These are phyloP conservation scores for Fonsecaea nubica DNA, from an alignment of 2,329 filamentous ascomycete genomes.

Conservation along the genomic window DNA sequence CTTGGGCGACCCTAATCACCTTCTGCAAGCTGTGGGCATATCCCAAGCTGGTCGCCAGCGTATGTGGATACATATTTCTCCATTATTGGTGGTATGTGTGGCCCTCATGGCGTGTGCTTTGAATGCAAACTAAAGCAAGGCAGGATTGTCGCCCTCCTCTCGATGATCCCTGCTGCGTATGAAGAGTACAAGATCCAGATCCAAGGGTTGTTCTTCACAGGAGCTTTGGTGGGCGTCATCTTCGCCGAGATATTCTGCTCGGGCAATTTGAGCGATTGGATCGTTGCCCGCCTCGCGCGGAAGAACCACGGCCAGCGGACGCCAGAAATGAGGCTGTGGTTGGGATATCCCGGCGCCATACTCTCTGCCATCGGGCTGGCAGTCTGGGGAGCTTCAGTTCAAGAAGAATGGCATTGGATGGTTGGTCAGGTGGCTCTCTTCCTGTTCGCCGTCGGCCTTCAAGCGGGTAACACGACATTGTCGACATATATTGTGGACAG, in stretches of 20 bases:
- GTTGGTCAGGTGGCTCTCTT: conserved; percentile 23
- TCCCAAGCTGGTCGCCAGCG: conserved; percentile 19
- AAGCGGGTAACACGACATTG: conserved; percentile 23
- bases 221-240: conserved; percentile 18
- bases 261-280: conserved; percentile 23
- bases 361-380: conserved; percentile 18
- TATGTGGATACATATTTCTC: conserved; percentile 23
- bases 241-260: conserved; percentile 24
- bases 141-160: conserved; percentile 15
- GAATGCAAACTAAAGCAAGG: background rate
- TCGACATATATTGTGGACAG: conserved; percentile 25
- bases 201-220: conserved; percentile 23
- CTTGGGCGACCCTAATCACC: conserved; percentile 20
- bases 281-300: conserved; percentile 10
- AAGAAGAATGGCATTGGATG: conserved; percentile 26
- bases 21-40: conserved; percentile 21
- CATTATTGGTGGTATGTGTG: conserved; percentile 27
- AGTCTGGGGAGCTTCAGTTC: conserved; percentile 19
- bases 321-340: conserved; percentile 27
- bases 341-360: conserved; percentile 20
- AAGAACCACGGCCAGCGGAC: conserved; percentile 11
- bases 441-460: conserved; percentile 26
- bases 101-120: background rate
- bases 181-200: conserved; percentile 20
- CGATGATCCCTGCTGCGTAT: conserved; percentile 26